Evolutionary conservation across 2,329 filamentous ascomycete genomes (phyloP).

Genomic region (Purpureocillium lavendulum): DNA sequence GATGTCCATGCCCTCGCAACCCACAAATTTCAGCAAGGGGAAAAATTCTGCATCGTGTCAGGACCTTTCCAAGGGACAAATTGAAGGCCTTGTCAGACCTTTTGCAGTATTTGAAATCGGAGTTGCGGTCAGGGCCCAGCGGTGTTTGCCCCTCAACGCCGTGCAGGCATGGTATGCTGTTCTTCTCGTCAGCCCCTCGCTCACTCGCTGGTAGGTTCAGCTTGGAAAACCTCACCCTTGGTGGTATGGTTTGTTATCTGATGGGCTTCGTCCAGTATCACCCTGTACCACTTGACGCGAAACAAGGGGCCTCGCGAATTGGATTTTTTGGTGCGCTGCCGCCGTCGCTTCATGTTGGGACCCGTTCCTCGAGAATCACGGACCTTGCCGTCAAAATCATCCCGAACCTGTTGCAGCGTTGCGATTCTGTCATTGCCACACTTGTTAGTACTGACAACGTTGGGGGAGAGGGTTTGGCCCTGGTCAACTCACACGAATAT

Average conservation of each 20-base stretch:
- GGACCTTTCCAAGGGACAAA: background rate
- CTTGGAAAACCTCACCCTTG: background rate
- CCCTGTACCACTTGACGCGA: background rate
- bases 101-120: slow-evolving; percentile 21
- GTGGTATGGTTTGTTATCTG: background rate
- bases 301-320: background rate
- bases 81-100: slow-evolving; percentile 12
- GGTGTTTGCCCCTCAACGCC: slow-evolving; percentile 17
- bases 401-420: too few species aligned
- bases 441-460: too few species aligned
- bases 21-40: background rate
- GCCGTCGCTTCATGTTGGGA: too few species aligned
- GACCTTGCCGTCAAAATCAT: too few species aligned
- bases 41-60: background rate
- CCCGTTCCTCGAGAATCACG: too few species aligned
- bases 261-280: background rate
- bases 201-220: background rate
- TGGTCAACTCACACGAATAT: too few species aligned
- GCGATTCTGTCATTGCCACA: too few species aligned
- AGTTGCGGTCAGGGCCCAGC: slow-evolving; percentile 27
- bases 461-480: too few species aligned
- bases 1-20: background rate
- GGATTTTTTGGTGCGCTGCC: too few species aligned
- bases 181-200: background rate
- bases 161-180: background rate